Evolutionary conservation across 331 rosid genomes (phyloP).

Genomic region (Spiraea crenata): DNA sequence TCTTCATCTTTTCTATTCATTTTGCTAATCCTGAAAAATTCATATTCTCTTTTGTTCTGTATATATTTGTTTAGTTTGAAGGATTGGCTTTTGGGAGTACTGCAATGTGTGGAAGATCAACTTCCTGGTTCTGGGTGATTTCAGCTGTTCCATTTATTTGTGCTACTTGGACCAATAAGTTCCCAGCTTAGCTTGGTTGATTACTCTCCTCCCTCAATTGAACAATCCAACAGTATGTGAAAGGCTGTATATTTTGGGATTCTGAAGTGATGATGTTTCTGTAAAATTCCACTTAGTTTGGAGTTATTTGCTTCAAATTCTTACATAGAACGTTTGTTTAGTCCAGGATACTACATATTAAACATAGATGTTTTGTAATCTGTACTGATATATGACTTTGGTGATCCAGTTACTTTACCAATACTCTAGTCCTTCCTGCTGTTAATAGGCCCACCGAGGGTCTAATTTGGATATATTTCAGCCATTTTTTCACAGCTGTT

Average conservation of each 20-base stretch:
- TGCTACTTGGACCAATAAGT: constrained; percentile 99
- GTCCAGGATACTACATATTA: neutral
- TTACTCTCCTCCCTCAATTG: neutral
- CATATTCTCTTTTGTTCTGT: constrained; percentile 35
- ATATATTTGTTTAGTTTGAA: constrained; percentile 64
- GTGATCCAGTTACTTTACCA: constrained; percentile 77
- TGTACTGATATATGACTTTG: constrained; percentile 28
- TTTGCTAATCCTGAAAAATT: constrained; percentile 19
- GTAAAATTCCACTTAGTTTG: neutral
- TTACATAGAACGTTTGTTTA: neutral
- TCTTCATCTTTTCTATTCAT: constrained; percentile 23
- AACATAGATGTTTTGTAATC: neutral
- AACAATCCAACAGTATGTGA: neutral
- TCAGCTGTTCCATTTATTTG: constrained; percentile 86
- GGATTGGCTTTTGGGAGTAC: constrained; percentile 90
- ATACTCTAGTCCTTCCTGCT: constrained; percentile 75
- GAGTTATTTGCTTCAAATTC: neutral
- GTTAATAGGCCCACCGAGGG: constrained; percentile 96
- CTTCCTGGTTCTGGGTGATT: constrained; percentile 95
- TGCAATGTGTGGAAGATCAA: constrained; percentile 79
- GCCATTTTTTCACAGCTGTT: constrained; percentile 77
- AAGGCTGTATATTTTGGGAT: constrained; percentile 1
- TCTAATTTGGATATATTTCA: constrained; percentile 67
- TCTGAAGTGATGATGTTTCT: neutral
- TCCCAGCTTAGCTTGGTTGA: neutral